phyloP scores from a whole-genome alignment of 805 yeast species.

The Blastobotrys parvus region DNA sequence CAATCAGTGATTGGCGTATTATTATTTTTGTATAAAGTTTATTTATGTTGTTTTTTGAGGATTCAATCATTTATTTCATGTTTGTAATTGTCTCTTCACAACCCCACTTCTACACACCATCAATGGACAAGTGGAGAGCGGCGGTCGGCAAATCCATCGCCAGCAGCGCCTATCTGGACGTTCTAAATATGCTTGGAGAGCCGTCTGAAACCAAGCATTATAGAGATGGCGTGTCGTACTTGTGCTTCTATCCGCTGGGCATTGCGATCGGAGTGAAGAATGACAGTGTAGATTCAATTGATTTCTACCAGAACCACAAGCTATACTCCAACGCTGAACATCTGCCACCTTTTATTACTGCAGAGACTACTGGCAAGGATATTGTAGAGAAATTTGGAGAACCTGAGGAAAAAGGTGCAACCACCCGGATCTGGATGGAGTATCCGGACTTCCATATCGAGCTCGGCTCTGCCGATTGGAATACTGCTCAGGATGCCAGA shows the following conservation, averaged over 20 bases:
- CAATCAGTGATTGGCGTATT: neutral
- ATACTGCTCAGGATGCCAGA: constrained; percentile 22
- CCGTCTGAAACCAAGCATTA: constrained; percentile 6
- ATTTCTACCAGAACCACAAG: constrained; percentile 26
- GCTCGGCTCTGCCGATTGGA: constrained; percentile 31
- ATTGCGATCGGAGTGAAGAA: constrained; percentile 13
- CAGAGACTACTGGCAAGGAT: constrained; percentile 22
- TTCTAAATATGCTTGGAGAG: neutral
- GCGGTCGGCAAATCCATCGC: no score
- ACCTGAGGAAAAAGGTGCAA: constrained; percentile 36
- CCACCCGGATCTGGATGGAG: constrained; percentile 34
- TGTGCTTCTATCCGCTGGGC: constrained; percentile 17
- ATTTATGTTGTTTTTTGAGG: no score
- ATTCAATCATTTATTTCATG: no score
- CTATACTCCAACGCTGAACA: constrained; percentile 11
- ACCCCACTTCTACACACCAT: no score
- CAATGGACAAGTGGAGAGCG: no score
- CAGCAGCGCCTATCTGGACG: no score
- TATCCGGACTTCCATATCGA: constrained; percentile 29
- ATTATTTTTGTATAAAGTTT: neutral
- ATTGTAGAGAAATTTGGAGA: constrained; percentile 32
- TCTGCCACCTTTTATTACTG: constrained; percentile 19
- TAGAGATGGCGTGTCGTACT: constrained; percentile 13
- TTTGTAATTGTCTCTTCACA: no score
- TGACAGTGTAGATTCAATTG: constrained; percentile 28